Conservation (phyloP, 441 rosid species). For the California macrophylla region DNA sequence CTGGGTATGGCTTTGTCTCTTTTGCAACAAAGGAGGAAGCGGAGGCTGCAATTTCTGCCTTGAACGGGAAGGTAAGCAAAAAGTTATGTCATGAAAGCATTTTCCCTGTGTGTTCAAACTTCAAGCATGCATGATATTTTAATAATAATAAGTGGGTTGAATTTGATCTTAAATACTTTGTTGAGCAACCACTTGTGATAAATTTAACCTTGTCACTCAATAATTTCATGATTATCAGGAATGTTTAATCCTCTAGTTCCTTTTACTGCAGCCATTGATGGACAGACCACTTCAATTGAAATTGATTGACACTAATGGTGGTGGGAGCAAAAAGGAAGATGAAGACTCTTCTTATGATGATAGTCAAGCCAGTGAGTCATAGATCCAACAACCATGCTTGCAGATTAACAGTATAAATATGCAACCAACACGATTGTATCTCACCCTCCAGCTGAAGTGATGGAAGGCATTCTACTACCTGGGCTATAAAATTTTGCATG, state of each 20-base stretch:
- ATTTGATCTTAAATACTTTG: neutral
- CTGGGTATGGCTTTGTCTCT: conserved; percentile 82
- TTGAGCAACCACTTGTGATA: neutral
- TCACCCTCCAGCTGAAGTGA: conserved; percentile 6
- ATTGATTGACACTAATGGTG: conserved; percentile 36
- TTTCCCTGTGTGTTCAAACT: neutral
- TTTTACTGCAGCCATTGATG: conserved; percentile 58
- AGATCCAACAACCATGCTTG: conserved; percentile 8
- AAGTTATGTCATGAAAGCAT: neutral
- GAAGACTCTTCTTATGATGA: conserved; percentile 13
- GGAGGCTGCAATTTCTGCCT: conserved; percentile 56
- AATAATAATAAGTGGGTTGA: neutral
- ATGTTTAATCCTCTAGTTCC: neutral
- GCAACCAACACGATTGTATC: conserved; percentile 10
- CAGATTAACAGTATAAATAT: conserved; percentile 6
- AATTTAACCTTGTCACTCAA: neutral
- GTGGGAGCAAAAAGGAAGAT: conserved; percentile 34
- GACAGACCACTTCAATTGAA: conserved; percentile 61
- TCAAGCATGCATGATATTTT: neutral
- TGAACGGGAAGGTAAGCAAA: conserved; percentile 62
- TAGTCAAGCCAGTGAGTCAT: conserved; percentile 20
- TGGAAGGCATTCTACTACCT: conserved; percentile 4
- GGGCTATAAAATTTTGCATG: conserved; percentile 12
- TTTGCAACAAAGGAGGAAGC: conserved; percentile 78
- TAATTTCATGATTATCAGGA: neutral